Percentiles rank a stretch among this genome's conserved stretches.
phyloP scores from a whole-genome alignment of 352 stramenopile species.

The Achlya hypogyna region DNA sequence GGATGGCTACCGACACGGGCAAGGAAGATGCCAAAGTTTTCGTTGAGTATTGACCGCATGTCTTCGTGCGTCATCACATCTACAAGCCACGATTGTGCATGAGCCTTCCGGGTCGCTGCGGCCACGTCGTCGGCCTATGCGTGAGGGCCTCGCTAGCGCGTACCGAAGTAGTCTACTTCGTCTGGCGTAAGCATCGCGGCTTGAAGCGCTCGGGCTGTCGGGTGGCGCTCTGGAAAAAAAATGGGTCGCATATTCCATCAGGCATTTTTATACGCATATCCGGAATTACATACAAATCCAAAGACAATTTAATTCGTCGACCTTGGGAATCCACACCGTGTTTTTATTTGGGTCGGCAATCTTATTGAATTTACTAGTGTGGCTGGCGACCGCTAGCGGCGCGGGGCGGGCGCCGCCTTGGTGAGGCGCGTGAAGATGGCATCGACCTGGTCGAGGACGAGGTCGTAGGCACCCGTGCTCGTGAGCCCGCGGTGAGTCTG shows the following conservation, averaged over 20 bases:
- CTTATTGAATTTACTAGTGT: constrained; percentile 2
- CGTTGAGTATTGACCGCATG: constrained; percentile 60
- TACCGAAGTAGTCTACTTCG: constrained; percentile 17
- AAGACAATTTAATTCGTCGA: neutral
- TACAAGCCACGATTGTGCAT: constrained; percentile 22
- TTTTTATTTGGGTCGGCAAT: neutral
- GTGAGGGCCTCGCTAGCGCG: too few species aligned
- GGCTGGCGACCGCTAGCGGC: constrained; percentile 6
- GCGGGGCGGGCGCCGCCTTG: constrained; percentile 46
- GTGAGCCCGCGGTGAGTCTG: constrained; percentile 68
- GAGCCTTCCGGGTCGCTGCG: too few species aligned
- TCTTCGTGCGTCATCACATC: constrained; percentile 53
- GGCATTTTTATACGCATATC: neutral
- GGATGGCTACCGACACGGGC: constrained; percentile 71
- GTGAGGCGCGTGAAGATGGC: constrained; percentile 75
- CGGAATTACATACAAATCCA: neutral
- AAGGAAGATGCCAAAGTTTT: constrained; percentile 66
- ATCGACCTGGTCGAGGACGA: constrained; percentile 73
- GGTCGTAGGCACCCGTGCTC: constrained; percentile 61
- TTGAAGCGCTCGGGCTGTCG: neutral
- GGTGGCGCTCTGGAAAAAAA: neutral
- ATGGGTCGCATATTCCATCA: neutral
- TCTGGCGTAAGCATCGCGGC: neutral
- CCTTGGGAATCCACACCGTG: neutral
- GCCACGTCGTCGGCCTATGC: too few species aligned